phyloP scores from a whole-genome alignment of 106 monocot species.

The Iris macrosiphon region DNA sequence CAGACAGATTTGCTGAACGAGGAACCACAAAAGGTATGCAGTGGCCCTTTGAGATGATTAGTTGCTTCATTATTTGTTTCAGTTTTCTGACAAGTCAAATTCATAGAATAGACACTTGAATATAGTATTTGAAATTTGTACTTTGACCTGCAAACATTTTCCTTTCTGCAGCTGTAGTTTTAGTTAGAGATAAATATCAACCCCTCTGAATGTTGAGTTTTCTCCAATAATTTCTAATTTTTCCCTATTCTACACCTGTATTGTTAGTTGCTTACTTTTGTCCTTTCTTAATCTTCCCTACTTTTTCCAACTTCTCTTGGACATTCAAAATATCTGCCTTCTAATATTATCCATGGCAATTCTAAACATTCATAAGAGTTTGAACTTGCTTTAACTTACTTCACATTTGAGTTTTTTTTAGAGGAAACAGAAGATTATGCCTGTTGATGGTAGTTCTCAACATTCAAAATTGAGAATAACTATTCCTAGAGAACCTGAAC shows the following conservation, averaged over 20 bases:
- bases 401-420: no score
- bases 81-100: neutral
- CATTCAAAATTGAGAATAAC: conserved; percentile 51
- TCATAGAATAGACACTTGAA: neutral
- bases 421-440: conserved; percentile 24
- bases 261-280: no score
- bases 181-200: neutral
- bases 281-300: no score
- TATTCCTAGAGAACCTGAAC: conserved; percentile 73
- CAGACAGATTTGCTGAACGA: conserved; percentile 59
- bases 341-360: no score
- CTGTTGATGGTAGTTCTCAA: conserved; percentile 16
- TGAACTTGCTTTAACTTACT: no score
- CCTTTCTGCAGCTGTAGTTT: neutral
- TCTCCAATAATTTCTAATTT: neutral
- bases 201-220: neutral
- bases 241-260: no score
- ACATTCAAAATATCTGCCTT: no score
- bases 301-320: no score
- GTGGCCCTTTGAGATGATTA: no score
- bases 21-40: conserved; percentile 51
- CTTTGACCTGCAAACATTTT: neutral
- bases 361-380: no score
- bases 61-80: neutral
- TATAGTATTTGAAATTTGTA: neutral